Evolutionary conservation across 305 asterid species (phyloP), one percentile per base, ranked within the genome.

Genomic region (Fraxinus albicans): DNA sequence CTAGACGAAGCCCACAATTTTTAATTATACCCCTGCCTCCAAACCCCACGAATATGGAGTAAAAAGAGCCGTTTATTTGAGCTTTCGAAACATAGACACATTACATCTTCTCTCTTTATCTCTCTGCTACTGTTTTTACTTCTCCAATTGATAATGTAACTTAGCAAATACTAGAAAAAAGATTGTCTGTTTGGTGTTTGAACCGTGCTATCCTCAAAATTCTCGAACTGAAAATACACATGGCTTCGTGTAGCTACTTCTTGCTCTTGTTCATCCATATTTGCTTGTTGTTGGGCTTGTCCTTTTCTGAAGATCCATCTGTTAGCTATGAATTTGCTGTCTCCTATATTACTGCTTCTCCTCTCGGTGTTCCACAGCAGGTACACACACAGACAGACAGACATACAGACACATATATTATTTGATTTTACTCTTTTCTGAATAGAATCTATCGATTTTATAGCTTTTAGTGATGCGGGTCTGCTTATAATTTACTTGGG

Each of bases 361-460:
- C 99, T 35, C 98, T 95, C 60, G 99, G 99, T 65, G 96, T 94
- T 17, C 94, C 97, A 27, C 98, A 94, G 77, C 99, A 94, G 97
- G 99, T 95, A 6, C 27, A 44, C 3, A 40, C 77, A 40, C 9
- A 7, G 4, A 27, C 31, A 27, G 31, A 27, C 1, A 27, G 31
- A 29, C 31, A 29, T 3, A 29, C 2, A 29, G 3, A 29, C 31
- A 29, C 31, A 29, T 1, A 29, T 1, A 29, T 29, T 29, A 29
- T 29, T 29, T 29, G 31, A 29, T 21, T 55, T n/a, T 55, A 19
- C 3, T 10, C 13, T 31, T 40, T 70, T 55, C 15, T 80, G 29
- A 65, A 19, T 73, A 33, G 29, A 31, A 25, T 55, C 12, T 78
- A 38, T 70, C 33, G 7, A 47, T 35, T 21, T 70, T 76, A 40